A percentile compares a stretch with the other conserved stretches of the same genome.
phyloP scores from a whole-genome alignment of 2,329 filamentous ascomycete species.

The Calonectria leucothoes region DNA sequence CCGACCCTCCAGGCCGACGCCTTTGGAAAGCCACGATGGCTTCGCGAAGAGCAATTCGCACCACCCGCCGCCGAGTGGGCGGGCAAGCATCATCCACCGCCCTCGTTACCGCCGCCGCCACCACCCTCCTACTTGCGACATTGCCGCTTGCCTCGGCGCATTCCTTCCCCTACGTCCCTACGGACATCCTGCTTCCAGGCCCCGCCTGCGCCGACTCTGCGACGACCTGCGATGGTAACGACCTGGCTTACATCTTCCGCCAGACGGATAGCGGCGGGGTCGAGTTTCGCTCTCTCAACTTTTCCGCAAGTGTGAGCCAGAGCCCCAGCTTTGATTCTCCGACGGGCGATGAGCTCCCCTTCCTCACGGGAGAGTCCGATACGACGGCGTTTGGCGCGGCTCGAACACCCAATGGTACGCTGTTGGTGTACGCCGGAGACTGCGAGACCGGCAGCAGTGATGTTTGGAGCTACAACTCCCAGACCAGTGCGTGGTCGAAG shows the following conservation, averaged over 20 bases:
- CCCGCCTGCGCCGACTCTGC: slow-evolving; percentile 55
- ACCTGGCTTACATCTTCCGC: slow-evolving; percentile 77
- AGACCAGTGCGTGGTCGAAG: slow-evolving; percentile 35
- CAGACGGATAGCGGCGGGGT: slow-evolving; percentile 58
- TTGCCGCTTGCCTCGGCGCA: slow-evolving; percentile 49
- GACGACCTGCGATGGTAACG: slow-evolving; percentile 46
- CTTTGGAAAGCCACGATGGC: not conserved
- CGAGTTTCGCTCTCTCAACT: slow-evolving; percentile 73
- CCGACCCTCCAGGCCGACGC: not conserved
- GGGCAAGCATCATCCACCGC: slow-evolving; percentile 16
- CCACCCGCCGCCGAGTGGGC: not conserved
- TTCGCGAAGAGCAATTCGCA: slow-evolving; percentile 1
- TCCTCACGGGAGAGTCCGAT: slow-evolving; percentile 61
- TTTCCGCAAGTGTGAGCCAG: slow-evolving; percentile 67
- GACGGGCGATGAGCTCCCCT: slow-evolving; percentile 69
- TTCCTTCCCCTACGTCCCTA: slow-evolving; percentile 80
- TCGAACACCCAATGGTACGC: slow-evolving; percentile 74
- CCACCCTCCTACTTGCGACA: slow-evolving; percentile 25
- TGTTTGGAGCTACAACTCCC: slow-evolving; percentile 73
- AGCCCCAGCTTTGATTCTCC: slow-evolving; percentile 62
- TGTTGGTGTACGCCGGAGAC: slow-evolving; percentile 80
- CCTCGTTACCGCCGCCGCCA: slow-evolving; percentile 3
- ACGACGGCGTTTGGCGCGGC: slow-evolving; percentile 74
- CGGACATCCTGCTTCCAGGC: slow-evolving; percentile 72
- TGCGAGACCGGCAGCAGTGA: slow-evolving; percentile 69